phyloP scores from a whole-genome alignment of 768 basidiomycete species.

The Rhizopogon vesiculosus region DNA sequence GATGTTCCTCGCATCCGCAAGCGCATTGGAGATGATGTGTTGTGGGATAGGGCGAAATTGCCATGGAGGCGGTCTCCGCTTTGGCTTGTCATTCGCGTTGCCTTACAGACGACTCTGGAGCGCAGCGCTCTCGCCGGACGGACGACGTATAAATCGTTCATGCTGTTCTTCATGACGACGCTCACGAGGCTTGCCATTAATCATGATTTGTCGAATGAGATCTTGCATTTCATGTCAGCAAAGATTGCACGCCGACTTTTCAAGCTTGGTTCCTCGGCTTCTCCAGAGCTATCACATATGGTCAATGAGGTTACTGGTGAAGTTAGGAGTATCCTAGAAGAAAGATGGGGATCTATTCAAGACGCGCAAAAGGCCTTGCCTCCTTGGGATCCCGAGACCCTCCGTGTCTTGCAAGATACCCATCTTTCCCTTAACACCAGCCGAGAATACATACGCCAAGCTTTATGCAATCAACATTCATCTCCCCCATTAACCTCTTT shows the following conservation, averaged over 20 bases:
- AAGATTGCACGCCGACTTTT: slow-evolving; percentile 34
- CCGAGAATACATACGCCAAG: slow-evolving; percentile 21
- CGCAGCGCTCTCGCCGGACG: slow-evolving; percentile 7
- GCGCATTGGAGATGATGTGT: slow-evolving; percentile 42
- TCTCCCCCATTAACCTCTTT: background rate
- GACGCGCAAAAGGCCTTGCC: slow-evolving; percentile 18
- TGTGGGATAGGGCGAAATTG: slow-evolving; percentile 31
- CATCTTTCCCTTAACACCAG: slow-evolving; percentile 28
- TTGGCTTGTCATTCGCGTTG: slow-evolving; percentile 47
- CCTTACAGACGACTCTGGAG: slow-evolving; percentile 33
- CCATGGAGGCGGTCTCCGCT: slow-evolving; percentile 49
- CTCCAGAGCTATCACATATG: slow-evolving; percentile 19
- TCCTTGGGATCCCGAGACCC: slow-evolving; percentile 24
- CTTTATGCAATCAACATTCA: slow-evolving; percentile 4
- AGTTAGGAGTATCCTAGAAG: slow-evolving; percentile 20
- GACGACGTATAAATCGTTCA: slow-evolving; percentile 28
- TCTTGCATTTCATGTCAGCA: slow-evolving; percentile 30
- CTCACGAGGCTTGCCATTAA: slow-evolving; percentile 7
- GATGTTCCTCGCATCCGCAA: slow-evolving; percentile 30
- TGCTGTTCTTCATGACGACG: slow-evolving; percentile 24
- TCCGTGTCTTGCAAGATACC: slow-evolving; percentile 27
- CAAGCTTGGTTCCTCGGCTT: slow-evolving; percentile 27
- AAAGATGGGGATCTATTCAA: slow-evolving; percentile 32
- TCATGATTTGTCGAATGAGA: slow-evolving; percentile 20
- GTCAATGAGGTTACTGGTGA: slow-evolving; percentile 8